These are phyloP conservation scores for Botryosphaeria dothidea DNA, from an alignment of 2,329 filamentous ascomycete genomes.

Conservation along the genomic window DNA sequence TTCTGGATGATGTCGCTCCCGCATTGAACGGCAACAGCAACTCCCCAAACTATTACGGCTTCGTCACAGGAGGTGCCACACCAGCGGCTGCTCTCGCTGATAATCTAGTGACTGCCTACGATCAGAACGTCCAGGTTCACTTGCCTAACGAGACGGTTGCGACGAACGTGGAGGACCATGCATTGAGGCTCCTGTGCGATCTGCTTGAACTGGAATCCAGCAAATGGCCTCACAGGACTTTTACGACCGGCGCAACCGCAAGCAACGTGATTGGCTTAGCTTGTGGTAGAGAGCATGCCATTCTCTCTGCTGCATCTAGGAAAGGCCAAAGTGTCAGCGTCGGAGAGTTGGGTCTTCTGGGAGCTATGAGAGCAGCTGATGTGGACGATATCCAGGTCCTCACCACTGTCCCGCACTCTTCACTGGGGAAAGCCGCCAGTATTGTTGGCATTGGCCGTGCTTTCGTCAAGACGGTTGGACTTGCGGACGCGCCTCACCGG, in stretches of 20 bases:
- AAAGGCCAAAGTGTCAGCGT: conserved; percentile 45
- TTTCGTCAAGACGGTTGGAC: conserved; percentile 63
- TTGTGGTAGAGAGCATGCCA: conserved; percentile 68
- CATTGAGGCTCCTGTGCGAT: conserved; percentile 68
- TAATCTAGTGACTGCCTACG: conserved; percentile 75
- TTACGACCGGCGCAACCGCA: conserved; percentile 73
- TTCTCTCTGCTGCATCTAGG: conserved; percentile 48
- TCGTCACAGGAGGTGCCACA: conserved; percentile 80
- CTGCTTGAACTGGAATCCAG: conserved; percentile 61
- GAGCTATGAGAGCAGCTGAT: conserved; percentile 64
- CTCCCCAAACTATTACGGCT: conserved; percentile 70
- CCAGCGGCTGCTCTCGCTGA: conserved; percentile 81
- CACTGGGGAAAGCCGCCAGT: conserved; percentile 78
- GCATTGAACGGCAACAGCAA: conserved; percentile 67
- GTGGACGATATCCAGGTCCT: conserved; percentile 72
- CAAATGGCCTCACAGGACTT: conserved; percentile 71
- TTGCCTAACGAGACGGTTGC: conserved; percentile 72
- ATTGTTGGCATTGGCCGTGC: conserved; percentile 75
- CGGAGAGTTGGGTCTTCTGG: conserved; percentile 69
- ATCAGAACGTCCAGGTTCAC: conserved; percentile 85
- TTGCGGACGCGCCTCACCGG: conserved; percentile 61
- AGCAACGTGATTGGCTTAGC: conserved; percentile 67
- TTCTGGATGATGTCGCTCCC: conserved; percentile 48
- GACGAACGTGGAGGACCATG: conserved; percentile 73
- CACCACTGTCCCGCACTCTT: conserved; percentile 82